phyloP scores from a whole-genome alignment of 2,329 filamentous ascomycete species.

The Neonectria hederae region DNA sequence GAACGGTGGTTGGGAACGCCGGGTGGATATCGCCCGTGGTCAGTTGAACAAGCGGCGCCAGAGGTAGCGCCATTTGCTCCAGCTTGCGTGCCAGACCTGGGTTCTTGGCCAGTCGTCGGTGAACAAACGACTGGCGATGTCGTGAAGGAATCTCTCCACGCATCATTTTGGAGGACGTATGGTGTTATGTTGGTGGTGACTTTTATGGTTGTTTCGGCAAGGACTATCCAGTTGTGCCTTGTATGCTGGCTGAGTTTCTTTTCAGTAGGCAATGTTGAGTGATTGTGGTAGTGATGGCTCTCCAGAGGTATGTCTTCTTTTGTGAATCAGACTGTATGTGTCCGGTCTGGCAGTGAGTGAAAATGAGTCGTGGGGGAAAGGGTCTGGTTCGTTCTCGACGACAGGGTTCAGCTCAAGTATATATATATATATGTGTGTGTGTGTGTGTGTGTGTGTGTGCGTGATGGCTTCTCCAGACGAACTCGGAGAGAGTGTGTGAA shows the following conservation, averaged over 20 bases:
- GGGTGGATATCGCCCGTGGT: constrained; percentile 70
- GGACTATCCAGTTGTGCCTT: background rate
- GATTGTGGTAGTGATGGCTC: background rate
- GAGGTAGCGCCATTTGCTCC: constrained; percentile 69
- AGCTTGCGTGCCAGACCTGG: constrained; percentile 69
- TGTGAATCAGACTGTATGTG: background rate
- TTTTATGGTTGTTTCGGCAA: constrained; percentile 3
- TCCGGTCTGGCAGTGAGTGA: background rate
- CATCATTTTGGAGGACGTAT: constrained; percentile 42
- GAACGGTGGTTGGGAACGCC: constrained; percentile 71
- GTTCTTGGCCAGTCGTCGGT: constrained; percentile 53
- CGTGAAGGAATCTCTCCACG: constrained; percentile 46
- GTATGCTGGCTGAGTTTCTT: background rate
- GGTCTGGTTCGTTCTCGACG: background rate
- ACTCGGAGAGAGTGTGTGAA: constrained; percentile 8
- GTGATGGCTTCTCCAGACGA: background rate
- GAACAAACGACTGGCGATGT: constrained; percentile 44
- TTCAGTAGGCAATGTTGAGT: background rate
- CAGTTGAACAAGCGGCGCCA: constrained; percentile 73
- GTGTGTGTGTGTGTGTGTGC: no score
- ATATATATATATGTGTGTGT: no score
- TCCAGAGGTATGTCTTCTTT: background rate
- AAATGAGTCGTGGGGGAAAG: background rate
- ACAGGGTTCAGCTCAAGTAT: background rate
- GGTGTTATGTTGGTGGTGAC: constrained; percentile 3